Base-by-base conservation (phyloP, 192 early-diverging fungal species). In the Mortierella alpina region DNA sequence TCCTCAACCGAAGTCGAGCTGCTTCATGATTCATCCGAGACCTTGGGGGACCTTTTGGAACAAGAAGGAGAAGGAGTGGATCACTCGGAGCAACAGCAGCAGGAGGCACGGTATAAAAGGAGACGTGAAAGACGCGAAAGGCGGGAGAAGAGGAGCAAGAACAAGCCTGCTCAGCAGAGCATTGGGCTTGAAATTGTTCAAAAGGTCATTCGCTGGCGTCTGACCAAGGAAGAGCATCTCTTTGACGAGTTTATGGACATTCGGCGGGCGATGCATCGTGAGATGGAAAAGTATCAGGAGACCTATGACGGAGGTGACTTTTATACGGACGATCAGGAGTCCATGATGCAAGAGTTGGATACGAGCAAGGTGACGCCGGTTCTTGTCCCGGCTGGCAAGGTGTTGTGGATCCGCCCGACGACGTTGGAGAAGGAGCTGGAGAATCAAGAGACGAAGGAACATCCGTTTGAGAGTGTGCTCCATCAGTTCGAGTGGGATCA, bases 381-480 rank as follows among this genome's bases (percentile, higher is more conserved):
- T 39, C 54, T 88, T 51, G 76, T 84, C 20, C 86, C 86, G 0
- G 69, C 82, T 1, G 86, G 86, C 6, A 84, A 67, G 56, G 72
- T 88, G 15, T 84, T 84, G 45, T 88, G 86, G 86, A 72, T 88
- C 17, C 74, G 78, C 7, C 82, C 82, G 10, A 80, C 77, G 2
- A 61, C 66, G 4, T 49, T 55, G 18, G 77, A 80, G 47, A 80
- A 80, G 66, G 77, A 80, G 20, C 65, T 80, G 17, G 77, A 80
- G 66, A 68, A 80, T 46, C 59, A 58, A 15, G 77, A 80, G 53
- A 80, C 77, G 0, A 56, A 64, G 41, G 50, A 72, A 22, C 77
- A 72, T 44, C 77, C 77, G 1, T 12, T 80, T 2, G 60, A 64
- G 0, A 68, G 59, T 13, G 70, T 80, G 4, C 22, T 80, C 7